Percentiles rank a stretch among this genome's conserved stretches.
Conservation (phyloP, 73 alveolate genomes). For the Tetrahymena elliotti region DNA sequence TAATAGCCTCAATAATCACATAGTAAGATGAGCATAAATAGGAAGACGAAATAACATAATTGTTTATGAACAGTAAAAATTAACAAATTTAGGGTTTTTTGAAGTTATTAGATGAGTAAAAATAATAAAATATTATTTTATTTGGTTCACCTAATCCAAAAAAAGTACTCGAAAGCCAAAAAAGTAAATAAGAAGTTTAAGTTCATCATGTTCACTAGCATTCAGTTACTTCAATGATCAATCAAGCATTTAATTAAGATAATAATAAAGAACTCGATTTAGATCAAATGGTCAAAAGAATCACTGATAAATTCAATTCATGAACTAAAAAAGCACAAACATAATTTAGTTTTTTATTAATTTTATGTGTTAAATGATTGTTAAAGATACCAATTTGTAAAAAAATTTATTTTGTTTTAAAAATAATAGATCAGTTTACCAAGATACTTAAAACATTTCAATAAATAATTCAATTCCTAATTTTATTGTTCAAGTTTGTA, state of each 20-base stretch:
- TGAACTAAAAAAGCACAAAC: too few species aligned
- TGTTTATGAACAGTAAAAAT: not conserved
- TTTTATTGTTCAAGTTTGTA: too few species aligned
- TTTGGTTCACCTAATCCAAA: not conserved
- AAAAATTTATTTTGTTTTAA: too few species aligned
- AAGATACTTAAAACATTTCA: too few species aligned
- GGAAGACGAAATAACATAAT: not conserved
- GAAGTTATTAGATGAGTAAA: not conserved
- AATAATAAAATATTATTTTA: not conserved
- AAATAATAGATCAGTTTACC: too few species aligned
- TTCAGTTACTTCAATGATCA: not conserved
- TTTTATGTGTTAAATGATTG: too few species aligned
- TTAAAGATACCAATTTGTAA: too few species aligned
- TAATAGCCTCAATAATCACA: not conserved
- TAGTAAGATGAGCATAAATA: not conserved
- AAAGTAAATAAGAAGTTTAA: not conserved
- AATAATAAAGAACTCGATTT: not conserved
- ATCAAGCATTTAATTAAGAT: not conserved
- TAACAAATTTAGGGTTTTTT: not conserved
- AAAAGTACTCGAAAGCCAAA: not conserved
- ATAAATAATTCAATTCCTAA: too few species aligned
- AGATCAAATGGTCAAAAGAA: not conserved
- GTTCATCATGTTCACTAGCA: not conserved
- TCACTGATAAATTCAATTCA: not conserved
- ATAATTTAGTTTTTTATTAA: too few species aligned